Percentiles rank a stretch among this genome's conserved stretches.
These are phyloP conservation scores for Alternaria panax DNA, from an alignment of 2,329 filamentous ascomycete genomes.

Conservation along the genomic window DNA sequence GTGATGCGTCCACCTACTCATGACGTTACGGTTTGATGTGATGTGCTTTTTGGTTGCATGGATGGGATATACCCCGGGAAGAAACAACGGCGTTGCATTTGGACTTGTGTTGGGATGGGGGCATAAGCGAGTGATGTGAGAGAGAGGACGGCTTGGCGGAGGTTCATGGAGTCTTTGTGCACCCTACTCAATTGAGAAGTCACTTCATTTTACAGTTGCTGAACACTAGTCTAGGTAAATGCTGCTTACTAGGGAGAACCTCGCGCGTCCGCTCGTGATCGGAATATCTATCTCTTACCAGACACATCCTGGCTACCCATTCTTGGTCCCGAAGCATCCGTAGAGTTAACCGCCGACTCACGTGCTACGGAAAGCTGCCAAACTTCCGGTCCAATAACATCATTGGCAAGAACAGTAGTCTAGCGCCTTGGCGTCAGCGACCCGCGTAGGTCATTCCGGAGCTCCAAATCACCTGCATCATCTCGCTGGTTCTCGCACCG, in stretches of 20 bases:
- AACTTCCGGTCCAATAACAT: background rate
- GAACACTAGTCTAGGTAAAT: background rate
- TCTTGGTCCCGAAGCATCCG: background rate
- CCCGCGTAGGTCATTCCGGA: background rate
- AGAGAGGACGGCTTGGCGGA: background rate
- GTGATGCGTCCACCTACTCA: conserved; percentile 20
- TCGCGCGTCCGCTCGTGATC: background rate
- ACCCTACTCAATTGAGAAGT: conserved; percentile 7
- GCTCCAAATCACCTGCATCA: background rate
- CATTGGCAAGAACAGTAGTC: background rate
- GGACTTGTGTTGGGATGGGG: background rate
- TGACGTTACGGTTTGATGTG: conserved; percentile 10
- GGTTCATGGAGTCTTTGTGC: background rate
- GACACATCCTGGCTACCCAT: background rate
- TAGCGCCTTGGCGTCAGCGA: conserved; percentile 3
- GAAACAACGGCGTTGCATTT: conserved; percentile 19
- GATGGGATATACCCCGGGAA: conserved; percentile 26
- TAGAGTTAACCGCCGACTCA: background rate
- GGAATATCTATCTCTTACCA: too few species aligned
- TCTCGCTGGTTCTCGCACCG: background rate
- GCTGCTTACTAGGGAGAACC: background rate
- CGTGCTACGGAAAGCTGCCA: background rate
- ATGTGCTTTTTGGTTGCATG: conserved; percentile 23
- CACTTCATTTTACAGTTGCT: background rate
- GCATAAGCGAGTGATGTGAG: background rate